These are phyloP conservation scores for Wickerhamomyces silvicola DNA, from an alignment of 805 yeast genomes.

Conservation along the genomic window DNA sequence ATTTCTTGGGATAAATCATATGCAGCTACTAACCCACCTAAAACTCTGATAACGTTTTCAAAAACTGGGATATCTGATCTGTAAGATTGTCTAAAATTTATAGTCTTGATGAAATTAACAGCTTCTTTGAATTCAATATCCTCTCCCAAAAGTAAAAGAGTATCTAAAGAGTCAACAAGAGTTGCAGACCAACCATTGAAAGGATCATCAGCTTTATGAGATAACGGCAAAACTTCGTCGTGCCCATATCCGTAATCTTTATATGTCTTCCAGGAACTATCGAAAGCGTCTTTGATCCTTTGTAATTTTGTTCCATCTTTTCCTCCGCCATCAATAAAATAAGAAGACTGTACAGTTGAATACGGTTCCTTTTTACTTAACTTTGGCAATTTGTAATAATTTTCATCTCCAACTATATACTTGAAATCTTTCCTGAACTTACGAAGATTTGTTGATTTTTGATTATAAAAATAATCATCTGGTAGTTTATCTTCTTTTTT, in stretches of 20 bases:
- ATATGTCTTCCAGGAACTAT: slow-evolving; percentile 39
- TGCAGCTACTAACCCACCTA: slow-evolving; percentile 49
- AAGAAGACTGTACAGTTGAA: slow-evolving; percentile 24
- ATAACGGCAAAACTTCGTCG: slow-evolving; percentile 38
- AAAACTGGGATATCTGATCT: slow-evolving; percentile 39
- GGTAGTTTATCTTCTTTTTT: slow-evolving; percentile 10
- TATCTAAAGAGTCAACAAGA: slow-evolving; percentile 45
- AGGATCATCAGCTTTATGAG: slow-evolving; percentile 28
- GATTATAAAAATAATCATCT: slow-evolving; percentile 17
- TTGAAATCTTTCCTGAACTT: slow-evolving; percentile 13
- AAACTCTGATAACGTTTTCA: slow-evolving; percentile 44
- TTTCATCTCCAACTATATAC: slow-evolving; percentile 20
- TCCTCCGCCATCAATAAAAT: slow-evolving; percentile 24
- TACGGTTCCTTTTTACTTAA: slow-evolving; percentile 12
- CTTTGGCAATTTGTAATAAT: slow-evolving; percentile 17
- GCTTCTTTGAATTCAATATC: slow-evolving; percentile 33
- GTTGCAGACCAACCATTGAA: slow-evolving; percentile 48
- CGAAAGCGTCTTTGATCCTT: slow-evolving; percentile 31
- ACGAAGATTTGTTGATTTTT: slow-evolving; percentile 13
- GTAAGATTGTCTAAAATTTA: slow-evolving; percentile 34
- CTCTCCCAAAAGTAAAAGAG: slow-evolving; percentile 41
- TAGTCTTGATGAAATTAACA: slow-evolving; percentile 26
- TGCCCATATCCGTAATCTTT: slow-evolving; percentile 36
- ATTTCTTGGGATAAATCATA: slow-evolving; percentile 39
- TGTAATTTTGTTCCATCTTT: slow-evolving; percentile 21